phyloP scores from a whole-genome alignment of 768 basidiomycete genomes.

The Russula compacta region DNA sequence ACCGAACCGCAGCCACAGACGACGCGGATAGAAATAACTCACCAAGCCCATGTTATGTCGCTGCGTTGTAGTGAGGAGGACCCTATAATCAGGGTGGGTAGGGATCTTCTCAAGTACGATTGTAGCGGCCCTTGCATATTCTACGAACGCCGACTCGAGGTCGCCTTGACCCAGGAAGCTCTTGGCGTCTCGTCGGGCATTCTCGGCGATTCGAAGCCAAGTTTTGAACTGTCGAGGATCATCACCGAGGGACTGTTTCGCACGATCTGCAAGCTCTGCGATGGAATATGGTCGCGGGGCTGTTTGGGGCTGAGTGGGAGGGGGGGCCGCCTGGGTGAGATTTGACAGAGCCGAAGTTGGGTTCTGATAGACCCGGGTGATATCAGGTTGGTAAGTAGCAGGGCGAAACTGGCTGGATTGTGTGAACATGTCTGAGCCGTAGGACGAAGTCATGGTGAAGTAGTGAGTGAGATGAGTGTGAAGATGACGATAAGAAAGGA shows the following conservation, averaged over 20 bases:
- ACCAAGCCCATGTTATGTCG: slow-evolving; percentile 62
- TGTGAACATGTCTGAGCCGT: background rate
- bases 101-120: slow-evolving; percentile 76
- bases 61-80: slow-evolving; percentile 46
- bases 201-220: slow-evolving; percentile 58
- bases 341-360: slow-evolving; percentile 3
- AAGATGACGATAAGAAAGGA: background rate
- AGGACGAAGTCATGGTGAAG: slow-evolving; percentile 7
- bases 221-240: slow-evolving; percentile 52
- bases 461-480: background rate
- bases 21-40: slow-evolving; percentile 28
- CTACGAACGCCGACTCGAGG: slow-evolving; percentile 62
- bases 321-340: background rate
- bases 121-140: slow-evolving; percentile 64
- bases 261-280: slow-evolving; percentile 53
- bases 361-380: slow-evolving; percentile 6
- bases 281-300: slow-evolving; percentile 40
- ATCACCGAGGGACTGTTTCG: slow-evolving; percentile 49
- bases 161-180: slow-evolving; percentile 35
- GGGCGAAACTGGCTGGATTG: slow-evolving; percentile 10
- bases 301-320: background rate
- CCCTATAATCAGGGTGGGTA: slow-evolving; percentile 54
- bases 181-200: slow-evolving; percentile 38
- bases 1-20: background rate
- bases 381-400: slow-evolving; percentile 4